These are phyloP conservation scores for Hymenochaete sp. DNA, from an alignment of 1,284 basidiomycete genomes.

Conservation along the genomic window DNA sequence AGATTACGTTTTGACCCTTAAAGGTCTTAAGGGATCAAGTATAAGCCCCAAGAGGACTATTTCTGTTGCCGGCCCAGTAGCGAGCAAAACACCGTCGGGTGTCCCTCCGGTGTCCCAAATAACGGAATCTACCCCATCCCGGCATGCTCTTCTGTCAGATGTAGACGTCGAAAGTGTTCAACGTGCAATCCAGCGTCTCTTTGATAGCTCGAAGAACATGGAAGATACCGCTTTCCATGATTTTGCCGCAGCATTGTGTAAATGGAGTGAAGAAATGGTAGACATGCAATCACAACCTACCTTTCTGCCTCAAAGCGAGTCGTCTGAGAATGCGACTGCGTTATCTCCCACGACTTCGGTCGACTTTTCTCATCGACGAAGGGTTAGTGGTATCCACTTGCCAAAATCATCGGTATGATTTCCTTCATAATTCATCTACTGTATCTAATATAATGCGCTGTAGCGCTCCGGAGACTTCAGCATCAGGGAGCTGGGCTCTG, in stretches of 20 bases:
- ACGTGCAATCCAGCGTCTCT: constrained; percentile 66
- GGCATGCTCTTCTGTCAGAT: constrained; percentile 62
- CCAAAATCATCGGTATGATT: constrained; percentile 61
- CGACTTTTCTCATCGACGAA: constrained; percentile 50
- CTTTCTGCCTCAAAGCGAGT: constrained; percentile 6
- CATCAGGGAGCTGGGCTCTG: constrained; percentile 73
- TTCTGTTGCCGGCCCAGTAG: constrained; percentile 28
- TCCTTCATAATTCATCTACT: background rate
- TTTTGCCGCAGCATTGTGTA: constrained; percentile 79
- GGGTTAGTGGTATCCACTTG: constrained; percentile 80
- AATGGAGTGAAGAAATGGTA: constrained; percentile 83
- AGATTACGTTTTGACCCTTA: constrained; percentile 75
- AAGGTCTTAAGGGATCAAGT: constrained; percentile 30
- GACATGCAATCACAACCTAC: constrained; percentile 58
- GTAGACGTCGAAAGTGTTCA: constrained; percentile 70
- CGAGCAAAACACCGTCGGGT: background rate
- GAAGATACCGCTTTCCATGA: constrained; percentile 76
- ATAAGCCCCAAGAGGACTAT: constrained; percentile 28
- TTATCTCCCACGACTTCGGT: constrained; percentile 31
- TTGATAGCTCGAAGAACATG: constrained; percentile 76
- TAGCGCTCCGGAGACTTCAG: constrained; percentile 80
- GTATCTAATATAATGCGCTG: background rate
- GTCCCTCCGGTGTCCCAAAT: no score
- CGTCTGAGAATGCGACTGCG: constrained; percentile 4
- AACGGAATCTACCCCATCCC: constrained; percentile 18